Evolutionary conservation across 2,329 filamentous ascomycete genomes (phyloP).

Genomic region (Xylaria hypoxylon): DNA sequence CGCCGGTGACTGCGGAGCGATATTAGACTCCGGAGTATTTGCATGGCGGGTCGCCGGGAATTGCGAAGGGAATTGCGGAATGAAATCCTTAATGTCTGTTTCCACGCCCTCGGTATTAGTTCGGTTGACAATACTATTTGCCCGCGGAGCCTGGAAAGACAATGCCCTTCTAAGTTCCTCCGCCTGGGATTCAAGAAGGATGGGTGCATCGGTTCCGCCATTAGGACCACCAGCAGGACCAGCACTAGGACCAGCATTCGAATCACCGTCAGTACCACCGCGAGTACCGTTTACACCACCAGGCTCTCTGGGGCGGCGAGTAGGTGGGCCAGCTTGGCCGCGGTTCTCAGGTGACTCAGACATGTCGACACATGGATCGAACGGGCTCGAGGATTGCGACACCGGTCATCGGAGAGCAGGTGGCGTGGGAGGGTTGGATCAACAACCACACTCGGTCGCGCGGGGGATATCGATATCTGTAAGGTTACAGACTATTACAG

Average conservation of each 20-base stretch:
- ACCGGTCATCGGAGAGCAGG: conserved; percentile 29
- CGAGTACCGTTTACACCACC: neutral
- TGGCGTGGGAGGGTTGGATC: neutral
- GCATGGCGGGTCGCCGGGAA: conserved; percentile 13
- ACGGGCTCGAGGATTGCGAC: conserved; percentile 7
- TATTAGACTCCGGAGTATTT: conserved; percentile 20
- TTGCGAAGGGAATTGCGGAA: neutral
- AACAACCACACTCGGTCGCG: conserved; percentile 16
- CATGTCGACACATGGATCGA: conserved; percentile 37
- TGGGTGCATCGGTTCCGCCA: neutral
- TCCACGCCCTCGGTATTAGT: conserved; percentile 6
- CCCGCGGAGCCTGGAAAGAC: neutral
- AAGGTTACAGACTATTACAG: conserved; percentile 6
- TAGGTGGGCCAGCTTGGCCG: neutral
- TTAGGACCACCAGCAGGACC: too few species aligned
- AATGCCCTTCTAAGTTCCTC: neutral
- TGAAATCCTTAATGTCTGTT: conserved; percentile 28
- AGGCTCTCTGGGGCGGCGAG: neutral
- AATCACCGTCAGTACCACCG: neutral
- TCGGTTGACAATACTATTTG: neutral
- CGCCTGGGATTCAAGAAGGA: neutral
- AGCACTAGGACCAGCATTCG: neutral
- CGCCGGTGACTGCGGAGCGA: neutral
- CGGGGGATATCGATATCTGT: neutral
- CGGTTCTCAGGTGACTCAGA: conserved; percentile 24